phyloP scores from a whole-genome alignment of 306 rosid species.

The Vigna nakashimae region DNA sequence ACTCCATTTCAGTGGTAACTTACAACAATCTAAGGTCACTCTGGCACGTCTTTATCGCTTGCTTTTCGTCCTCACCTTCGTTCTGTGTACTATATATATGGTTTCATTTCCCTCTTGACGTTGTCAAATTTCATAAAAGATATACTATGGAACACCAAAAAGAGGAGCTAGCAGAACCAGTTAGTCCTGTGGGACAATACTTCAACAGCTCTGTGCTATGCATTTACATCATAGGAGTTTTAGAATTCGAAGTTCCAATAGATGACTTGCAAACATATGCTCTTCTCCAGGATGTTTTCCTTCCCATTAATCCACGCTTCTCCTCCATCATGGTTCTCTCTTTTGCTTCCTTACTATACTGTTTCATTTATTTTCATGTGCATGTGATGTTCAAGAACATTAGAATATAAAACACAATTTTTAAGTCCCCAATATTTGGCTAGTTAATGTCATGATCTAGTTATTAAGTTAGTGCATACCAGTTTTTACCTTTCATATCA shows the following conservation, averaged over 20 bases:
- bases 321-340: conserved; percentile 62
- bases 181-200: conserved; percentile 68
- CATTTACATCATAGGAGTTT: conserved; percentile 52
- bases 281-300: conserved; percentile 49
- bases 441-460: neutral
- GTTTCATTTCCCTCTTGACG: conserved; percentile 1
- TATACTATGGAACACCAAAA: conserved; percentile 13
- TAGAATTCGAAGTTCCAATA: conserved; percentile 58
- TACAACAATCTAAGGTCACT: neutral
- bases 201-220: conserved; percentile 52
- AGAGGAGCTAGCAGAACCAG: conserved; percentile 51
- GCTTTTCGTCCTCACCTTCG: conserved; percentile 20
- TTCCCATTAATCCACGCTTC: conserved; percentile 64
- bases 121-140: neutral
- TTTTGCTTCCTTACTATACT: neutral
- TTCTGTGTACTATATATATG: conserved; percentile 25
- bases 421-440: neutral
- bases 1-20: neutral
- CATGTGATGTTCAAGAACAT: neutral
- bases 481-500: neutral
- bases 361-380: neutral
- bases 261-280: conserved; percentile 33
- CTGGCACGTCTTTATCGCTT: conserved; percentile 19
- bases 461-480: neutral
- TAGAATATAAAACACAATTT: neutral